Conservation (phyloP, 805 yeast species). For the Hanseniaspora guilliermondii region DNA sequence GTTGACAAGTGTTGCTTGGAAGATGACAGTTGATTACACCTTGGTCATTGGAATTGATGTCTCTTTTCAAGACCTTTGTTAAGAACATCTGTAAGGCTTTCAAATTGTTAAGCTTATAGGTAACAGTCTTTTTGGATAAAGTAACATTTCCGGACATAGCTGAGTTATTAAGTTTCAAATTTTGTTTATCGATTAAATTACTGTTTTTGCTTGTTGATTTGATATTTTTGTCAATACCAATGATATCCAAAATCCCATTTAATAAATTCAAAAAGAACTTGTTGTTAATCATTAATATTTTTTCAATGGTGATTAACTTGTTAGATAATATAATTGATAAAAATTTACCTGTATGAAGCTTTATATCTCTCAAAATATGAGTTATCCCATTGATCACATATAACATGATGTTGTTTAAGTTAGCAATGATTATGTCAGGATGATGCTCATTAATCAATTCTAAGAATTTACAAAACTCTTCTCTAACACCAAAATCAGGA, state of each 20-base stretch:
- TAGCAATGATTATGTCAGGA: conserved; percentile 46
- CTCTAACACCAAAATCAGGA: conserved; percentile 51
- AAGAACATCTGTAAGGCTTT: conserved; percentile 9
- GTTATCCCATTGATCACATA: conserved; percentile 88
- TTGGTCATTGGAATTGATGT: background rate
- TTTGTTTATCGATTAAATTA: conserved; percentile 25
- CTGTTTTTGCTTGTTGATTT: conserved; percentile 18
- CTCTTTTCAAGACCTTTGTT: background rate
- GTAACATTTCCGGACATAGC: conserved; percentile 16
- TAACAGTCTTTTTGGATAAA: conserved; percentile 7
- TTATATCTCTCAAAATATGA: conserved; percentile 64
- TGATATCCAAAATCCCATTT: conserved; percentile 49
- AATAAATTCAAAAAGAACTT: conserved; percentile 60
- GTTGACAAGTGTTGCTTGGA: conserved; percentile 5
- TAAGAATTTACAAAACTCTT: conserved; percentile 38
- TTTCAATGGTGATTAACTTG: conserved; percentile 15
- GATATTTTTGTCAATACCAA: conserved; percentile 33
- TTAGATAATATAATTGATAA: conserved; percentile 23
- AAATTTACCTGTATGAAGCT: conserved; percentile 63
- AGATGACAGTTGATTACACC: conserved; percentile 3
- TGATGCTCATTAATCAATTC: conserved; percentile 37
- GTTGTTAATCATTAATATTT: conserved; percentile 48
- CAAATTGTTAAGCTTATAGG: conserved; percentile 11
- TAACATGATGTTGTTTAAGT: conserved; percentile 48
- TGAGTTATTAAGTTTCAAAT: conserved; percentile 10